Evolutionary conservation across 176 grass and related monocot species (phyloP).

Genomic region (Paspalum vaginatum): DNA sequence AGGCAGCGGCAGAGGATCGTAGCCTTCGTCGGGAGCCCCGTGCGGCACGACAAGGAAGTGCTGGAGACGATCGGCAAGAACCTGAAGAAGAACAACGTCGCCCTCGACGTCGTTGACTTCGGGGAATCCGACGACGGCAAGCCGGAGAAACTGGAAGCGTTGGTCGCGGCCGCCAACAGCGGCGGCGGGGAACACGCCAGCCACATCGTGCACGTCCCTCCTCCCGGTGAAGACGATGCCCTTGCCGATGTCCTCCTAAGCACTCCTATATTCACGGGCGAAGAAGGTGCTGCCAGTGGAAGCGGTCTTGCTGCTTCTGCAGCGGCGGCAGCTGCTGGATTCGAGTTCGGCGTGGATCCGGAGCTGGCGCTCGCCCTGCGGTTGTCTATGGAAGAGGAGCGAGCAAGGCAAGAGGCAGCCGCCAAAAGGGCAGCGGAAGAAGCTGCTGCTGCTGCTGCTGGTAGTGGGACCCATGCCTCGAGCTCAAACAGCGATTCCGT

Average conservation of each 20-base stretch:
- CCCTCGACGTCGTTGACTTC: slow-evolving; percentile 76
- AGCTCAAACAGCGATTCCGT: slow-evolving; percentile 18
- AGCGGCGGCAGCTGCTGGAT: slow-evolving; percentile 34
- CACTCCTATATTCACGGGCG: slow-evolving; percentile 18
- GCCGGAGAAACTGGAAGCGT: slow-evolving; percentile 66
- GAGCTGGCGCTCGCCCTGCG: slow-evolving; percentile 55
- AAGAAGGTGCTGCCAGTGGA: slow-evolving; percentile 11
- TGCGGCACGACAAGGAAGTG: slow-evolving; percentile 46
- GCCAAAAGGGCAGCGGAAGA: slow-evolving; percentile 37
- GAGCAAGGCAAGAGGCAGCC: slow-evolving; percentile 63
- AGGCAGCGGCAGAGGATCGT: slow-evolving; percentile 65
- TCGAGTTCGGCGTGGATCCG: slow-evolving; percentile 63
- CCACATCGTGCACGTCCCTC: slow-evolving; percentile 65
- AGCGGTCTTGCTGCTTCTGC: slow-evolving; percentile 54
- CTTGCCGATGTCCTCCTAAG: slow-evolving; percentile 52
- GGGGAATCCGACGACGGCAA: slow-evolving; percentile 67
- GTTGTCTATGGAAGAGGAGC: slow-evolving; percentile 66
- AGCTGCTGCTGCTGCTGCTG: neutral
- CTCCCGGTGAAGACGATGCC: slow-evolving; percentile 1
- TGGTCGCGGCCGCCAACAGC: slow-evolving; percentile 57
- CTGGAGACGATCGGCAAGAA: slow-evolving; percentile 67
- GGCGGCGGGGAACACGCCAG: slow-evolving; percentile 43
- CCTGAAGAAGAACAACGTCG: slow-evolving; percentile 72
- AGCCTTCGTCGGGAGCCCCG: slow-evolving; percentile 71
- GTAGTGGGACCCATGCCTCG: slow-evolving; percentile 27